Evolutionary conservation across 1,284 basidiomycete species (phyloP), one percentile per base, ranked within the genome.

Genomic region (Termitomyces sp.): DNA sequence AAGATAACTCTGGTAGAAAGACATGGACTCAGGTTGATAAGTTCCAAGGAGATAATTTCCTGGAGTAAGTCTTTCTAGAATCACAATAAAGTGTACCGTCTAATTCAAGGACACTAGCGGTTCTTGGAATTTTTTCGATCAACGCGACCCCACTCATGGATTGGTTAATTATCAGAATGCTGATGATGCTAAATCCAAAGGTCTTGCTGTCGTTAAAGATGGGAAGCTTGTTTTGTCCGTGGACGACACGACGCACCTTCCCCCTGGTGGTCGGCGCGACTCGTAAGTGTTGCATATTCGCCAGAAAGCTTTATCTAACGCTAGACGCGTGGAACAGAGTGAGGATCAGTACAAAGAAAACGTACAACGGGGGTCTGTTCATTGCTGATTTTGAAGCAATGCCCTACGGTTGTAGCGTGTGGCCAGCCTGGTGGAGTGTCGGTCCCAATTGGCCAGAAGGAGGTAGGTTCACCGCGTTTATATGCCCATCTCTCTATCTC

Each of bases 371-470:
- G 21, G 90, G 89, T 1, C 72, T 94, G 28, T 86, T 93, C 68
- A 80, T 94, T 52, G 76, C 87, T 10, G 90, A 93, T 64, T 77
- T 91, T 57, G 69, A 67, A 50, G 68, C 79, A 16, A 90, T 91
- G 83, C 89, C 91, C 1, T 77, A 80, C 59, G 91, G 90, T 0
- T 91, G 88, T 67, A 79, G 80, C 41, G 79, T 86, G 38, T 93
- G 91, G 91, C 91, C 90, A 47, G 90, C 91, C 21, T 90, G 75
- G 68, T 79, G 74, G 74, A 74, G 72, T 10, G 72, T 76, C 26
- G 85, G 84, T 19, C 72, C 75, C 5, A 65, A 80, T 54, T 93
- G 91, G 91, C 91, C 90, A 0, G 46, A 63, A 26, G 76, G 67
- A 18, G 87, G 85, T 66, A 67, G 67, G 66, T 63, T 10, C 28